phyloP scores from a whole-genome alignment of 2,329 filamentous ascomycete genomes.

The Pseudogymnoascus sp. region DNA sequence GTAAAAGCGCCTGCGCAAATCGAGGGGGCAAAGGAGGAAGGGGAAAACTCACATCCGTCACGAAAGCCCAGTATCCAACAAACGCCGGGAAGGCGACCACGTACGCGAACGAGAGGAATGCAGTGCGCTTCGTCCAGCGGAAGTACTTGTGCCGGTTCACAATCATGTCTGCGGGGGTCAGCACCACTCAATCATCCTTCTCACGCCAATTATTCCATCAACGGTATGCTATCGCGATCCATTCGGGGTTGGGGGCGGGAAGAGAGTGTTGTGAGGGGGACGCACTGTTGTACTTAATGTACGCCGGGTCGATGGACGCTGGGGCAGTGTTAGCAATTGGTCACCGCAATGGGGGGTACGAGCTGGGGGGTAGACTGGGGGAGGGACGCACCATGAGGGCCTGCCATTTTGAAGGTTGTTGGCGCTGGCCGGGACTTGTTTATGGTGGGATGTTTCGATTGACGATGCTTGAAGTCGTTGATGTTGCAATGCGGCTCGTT shows the following conservation, averaged over 20 bases:
- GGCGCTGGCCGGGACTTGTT: slow-evolving; percentile 11
- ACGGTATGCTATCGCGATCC: not conserved
- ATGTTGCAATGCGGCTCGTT: slow-evolving; percentile 14
- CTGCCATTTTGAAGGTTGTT: slow-evolving; percentile 37
- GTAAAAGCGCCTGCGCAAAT: not conserved
- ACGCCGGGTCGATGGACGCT: slow-evolving; percentile 41
- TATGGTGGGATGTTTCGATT: slow-evolving; percentile 5
- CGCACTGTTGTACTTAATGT: slow-evolving; percentile 46
- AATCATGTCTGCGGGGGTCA: slow-evolving; percentile 58
- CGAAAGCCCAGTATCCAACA: slow-evolving; percentile 65
- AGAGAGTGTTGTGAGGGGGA: slow-evolving; percentile 15
- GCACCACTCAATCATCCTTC: slow-evolving; percentile 11
- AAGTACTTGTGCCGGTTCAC: slow-evolving; percentile 89
- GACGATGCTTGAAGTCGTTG: slow-evolving; percentile 6
- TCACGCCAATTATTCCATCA: slow-evolving; percentile 8
- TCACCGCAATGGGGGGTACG: not conserved
- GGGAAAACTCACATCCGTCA: slow-evolving; percentile 69
- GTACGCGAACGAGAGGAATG: slow-evolving; percentile 71
- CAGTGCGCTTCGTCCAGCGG: slow-evolving; percentile 81
- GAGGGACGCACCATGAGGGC: slow-evolving; percentile 36
- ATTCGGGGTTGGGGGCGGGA: not conserved
- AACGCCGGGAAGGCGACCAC: slow-evolving; percentile 62
- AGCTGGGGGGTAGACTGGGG: not conserved
- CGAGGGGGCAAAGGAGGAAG: not conserved
- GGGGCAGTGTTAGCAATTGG: slow-evolving; percentile 9